Evolutionary conservation across 169 alveolate species (phyloP).

Genomic region (Plasmodium inui): DNA sequence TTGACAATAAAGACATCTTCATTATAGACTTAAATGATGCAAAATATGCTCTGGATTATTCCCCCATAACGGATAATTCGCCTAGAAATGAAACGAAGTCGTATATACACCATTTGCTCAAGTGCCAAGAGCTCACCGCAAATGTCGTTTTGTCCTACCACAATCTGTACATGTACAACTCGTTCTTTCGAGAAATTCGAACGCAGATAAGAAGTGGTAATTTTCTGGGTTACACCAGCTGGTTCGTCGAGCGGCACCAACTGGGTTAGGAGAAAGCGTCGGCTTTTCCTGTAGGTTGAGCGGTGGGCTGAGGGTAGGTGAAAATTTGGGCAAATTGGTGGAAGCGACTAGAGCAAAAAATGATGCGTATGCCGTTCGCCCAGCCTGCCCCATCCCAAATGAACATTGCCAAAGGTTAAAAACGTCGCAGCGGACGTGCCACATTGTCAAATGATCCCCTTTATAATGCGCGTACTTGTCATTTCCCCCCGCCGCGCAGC

Average conservation of each 20-base stretch:
- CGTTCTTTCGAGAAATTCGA: conserved; percentile 75
- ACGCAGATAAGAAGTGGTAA: conserved; percentile 35
- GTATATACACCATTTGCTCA: conserved; percentile 78
- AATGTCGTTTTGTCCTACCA: conserved; percentile 73
- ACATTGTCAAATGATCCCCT: background rate
- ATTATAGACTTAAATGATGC: conserved; percentile 76
- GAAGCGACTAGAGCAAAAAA: background rate
- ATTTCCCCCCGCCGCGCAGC: background rate
- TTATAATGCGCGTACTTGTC: background rate
- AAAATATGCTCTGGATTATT: conserved; percentile 49
- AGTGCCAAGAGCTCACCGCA: conserved; percentile 79
- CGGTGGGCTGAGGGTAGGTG: background rate
- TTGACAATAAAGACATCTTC: conserved; percentile 38
- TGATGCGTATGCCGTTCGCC: background rate
- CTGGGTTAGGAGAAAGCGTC: background rate
- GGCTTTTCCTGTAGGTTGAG: background rate
- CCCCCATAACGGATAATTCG: conserved; percentile 68
- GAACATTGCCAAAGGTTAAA: background rate
- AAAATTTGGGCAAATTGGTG: background rate
- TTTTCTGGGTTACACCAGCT: conserved; percentile 25
- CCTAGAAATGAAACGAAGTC: conserved; percentile 78
- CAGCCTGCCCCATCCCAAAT: background rate
- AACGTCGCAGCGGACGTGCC: too few relatives aligned
- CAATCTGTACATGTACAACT: conserved; percentile 74
- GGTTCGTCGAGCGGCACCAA: conserved; percentile 44